These are phyloP conservation scores for Pseudofabraea citricarpa DNA, from an alignment of 2,329 filamentous ascomycete genomes.

Conservation along the genomic window DNA sequence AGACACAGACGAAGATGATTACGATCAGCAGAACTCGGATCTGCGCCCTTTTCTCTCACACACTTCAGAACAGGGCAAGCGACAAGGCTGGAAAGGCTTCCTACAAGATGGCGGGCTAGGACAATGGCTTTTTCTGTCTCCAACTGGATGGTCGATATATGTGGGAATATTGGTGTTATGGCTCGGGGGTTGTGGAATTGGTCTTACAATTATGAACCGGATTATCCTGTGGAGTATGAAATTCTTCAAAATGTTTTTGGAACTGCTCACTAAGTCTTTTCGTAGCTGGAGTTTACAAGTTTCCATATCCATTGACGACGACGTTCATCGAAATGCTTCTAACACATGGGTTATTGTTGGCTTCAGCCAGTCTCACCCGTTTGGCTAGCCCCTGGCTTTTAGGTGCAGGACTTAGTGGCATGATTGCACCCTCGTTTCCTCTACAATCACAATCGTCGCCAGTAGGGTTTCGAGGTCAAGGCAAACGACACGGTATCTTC, in stretches of 20 bases:
- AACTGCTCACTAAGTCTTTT: conserved; percentile 24
- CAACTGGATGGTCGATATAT: conserved; percentile 42
- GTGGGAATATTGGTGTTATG: conserved; percentile 41
- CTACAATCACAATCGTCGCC: conserved; percentile 22
- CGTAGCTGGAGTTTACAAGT: conserved; percentile 42
- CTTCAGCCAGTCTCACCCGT: conserved; percentile 42
- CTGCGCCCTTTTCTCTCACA: conserved; percentile 26
- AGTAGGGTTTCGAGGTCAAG: conserved; percentile 24
- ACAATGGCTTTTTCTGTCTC: conserved; percentile 41
- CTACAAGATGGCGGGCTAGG: conserved; percentile 39
- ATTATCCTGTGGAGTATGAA: conserved; percentile 42
- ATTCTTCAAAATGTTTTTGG: conserved; percentile 21
- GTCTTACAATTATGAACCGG: conserved; percentile 43
- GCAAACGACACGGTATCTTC: conserved; percentile 23
- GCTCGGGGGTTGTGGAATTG: conserved; percentile 41
- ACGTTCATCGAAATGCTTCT: conserved; percentile 45
- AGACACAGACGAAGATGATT: conserved; percentile 42
- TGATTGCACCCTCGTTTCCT: conserved; percentile 37
- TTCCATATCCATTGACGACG: conserved; percentile 46
- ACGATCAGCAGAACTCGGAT: conserved; percentile 31
- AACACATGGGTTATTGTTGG: conserved; percentile 41
- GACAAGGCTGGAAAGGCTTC: conserved; percentile 28
- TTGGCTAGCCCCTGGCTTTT: conserved; percentile 35
- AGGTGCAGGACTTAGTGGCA: conserved; percentile 33
- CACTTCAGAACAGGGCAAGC: conserved; percentile 13